Evolutionary conservation across 2,329 filamentous ascomycete species (phyloP).

Genomic region (Colletotrichum endophyticum): DNA sequence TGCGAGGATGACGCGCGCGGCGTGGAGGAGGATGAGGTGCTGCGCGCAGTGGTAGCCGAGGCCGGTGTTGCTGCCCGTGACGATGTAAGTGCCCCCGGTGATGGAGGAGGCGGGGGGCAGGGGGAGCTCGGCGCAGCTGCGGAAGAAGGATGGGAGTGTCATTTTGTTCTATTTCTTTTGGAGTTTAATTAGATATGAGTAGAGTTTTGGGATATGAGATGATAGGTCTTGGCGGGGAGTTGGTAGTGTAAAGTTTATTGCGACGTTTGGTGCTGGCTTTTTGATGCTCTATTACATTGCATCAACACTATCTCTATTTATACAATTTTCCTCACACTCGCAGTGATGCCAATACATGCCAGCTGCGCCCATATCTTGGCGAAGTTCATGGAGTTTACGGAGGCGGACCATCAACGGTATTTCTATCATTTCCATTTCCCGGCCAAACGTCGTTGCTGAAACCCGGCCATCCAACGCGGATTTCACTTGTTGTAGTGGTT

Average conservation of each 20-base stretch:
- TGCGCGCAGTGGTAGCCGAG: neutral
- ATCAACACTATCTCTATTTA: neutral
- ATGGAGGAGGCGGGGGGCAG: neutral
- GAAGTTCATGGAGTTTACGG: neutral
- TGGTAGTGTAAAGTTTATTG: neutral
- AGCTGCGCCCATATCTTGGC: neutral
- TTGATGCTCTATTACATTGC: neutral
- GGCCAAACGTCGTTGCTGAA: neutral
- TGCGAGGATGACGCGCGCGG: neutral
- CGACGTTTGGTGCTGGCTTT: neutral
- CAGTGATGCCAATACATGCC: accelerated
- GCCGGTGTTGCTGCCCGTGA: neutral
- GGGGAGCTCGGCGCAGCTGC: neutral
- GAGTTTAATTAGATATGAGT: neutral
- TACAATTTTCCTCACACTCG: accelerated
- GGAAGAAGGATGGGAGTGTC: neutral
- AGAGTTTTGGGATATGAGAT: neutral
- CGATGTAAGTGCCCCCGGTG: neutral
- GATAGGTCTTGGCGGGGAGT: neutral
- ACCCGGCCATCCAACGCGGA: neutral
- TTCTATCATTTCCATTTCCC: neutral
- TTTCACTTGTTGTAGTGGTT: neutral
- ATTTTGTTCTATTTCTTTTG: neutral
- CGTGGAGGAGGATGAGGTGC: neutral
- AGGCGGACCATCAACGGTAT: neutral